Evolutionary conservation across 2,329 filamentous ascomycete genomes (phyloP), one percentile per base, ranked within the genome.

Genomic region (Pseudogymnoascus sp.): DNA sequence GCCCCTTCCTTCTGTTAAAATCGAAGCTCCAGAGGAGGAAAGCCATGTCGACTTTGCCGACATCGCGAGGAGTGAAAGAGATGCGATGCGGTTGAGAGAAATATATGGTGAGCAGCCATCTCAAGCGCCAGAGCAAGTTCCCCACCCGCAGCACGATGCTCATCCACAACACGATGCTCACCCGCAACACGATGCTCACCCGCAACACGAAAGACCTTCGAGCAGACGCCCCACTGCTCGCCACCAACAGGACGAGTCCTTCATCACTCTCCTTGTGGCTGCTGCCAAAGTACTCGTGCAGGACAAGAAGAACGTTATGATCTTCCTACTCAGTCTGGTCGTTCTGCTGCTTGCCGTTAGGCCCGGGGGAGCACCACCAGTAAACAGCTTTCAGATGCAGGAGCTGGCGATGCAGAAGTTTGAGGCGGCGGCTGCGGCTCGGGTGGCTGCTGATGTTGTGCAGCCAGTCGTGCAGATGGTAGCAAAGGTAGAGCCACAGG

Each of bases 251-350:
- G 68, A 70, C 21, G 81, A 81, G 0, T 81, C 81, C 1, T 76
- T 87, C 10, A 75, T 78, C 0, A 80, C 85, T 65, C 75, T 87
- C 7, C 69, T 87, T 0, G 68, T 83, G 7, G 81, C 84, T 66
- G 82, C 83, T 0, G 75, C 77, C 61, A 77, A 79, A 34, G 80
- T 87, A 6, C 72, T 83, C 16, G 69, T 87, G 68, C 78, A 80
- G 57, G 85, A 87, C 68, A 78, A 78, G 64, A 86, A 82, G 74
- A 87, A 87, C 63, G 71, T 86, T 8, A 74, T 79, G n/a, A 86
- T 87, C 26, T 75, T 77, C 4, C 69, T 83, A 0, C 74, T 88
- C 61, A 79, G 81, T 63, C 64, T 82, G 1, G 70, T 87, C n/a
- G 78, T 85, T 1, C 67, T 85, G 12, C 63, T 83, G 29, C 75